Conservation (phyloP, 2,329 filamentous ascomycete genomes). For the Corniculantispora saksenae region DNA sequence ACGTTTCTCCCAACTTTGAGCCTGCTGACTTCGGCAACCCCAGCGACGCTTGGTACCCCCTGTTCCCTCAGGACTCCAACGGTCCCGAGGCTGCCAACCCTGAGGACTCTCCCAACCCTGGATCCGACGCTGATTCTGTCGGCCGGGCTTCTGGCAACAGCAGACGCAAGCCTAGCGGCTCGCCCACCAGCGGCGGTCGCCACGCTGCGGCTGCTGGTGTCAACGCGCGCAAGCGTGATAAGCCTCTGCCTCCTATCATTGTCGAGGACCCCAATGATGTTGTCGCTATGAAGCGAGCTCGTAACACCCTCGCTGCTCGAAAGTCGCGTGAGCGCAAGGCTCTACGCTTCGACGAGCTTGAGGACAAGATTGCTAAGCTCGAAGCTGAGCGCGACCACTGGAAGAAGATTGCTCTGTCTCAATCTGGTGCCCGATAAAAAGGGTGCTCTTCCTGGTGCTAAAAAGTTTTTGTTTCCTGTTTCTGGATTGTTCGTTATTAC, state of each 20-base stretch:
- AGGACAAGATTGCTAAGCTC: slow-evolving; percentile 70
- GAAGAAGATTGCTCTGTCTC: slow-evolving; percentile 57
- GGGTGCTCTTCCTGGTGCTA: slow-evolving; percentile 19
- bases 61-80: slow-evolving; percentile 62
- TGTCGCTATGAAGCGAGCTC: slow-evolving; percentile 86
- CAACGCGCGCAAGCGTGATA: slow-evolving; percentile 72
- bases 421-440: slow-evolving; percentile 36
- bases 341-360: slow-evolving; percentile 71
- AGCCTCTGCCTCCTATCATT: slow-evolving; percentile 76
- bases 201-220: slow-evolving; percentile 73
- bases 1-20: slow-evolving; percentile 77
- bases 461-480: slow-evolving; percentile 24
- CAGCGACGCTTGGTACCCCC: slow-evolving; percentile 67
- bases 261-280: slow-evolving; percentile 73
- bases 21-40: slow-evolving; percentile 54
- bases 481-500: background rate
- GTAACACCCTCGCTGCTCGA: slow-evolving; percentile 89
- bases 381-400: slow-evolving; percentile 66
- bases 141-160: slow-evolving; percentile 43
- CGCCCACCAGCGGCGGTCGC: slow-evolving; percentile 48
- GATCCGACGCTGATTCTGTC: slow-evolving; percentile 48
- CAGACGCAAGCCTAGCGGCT: slow-evolving; percentile 50
- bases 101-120: slow-evolving; percentile 45
- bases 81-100: slow-evolving; percentile 29
- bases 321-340: slow-evolving; percentile 90